A percentile compares a stretch with the other conserved stretches of the same genome.
Evolutionary conservation across 257 asterid species (phyloP).

Genomic region (Nicotiana tomentosiformis): DNA sequence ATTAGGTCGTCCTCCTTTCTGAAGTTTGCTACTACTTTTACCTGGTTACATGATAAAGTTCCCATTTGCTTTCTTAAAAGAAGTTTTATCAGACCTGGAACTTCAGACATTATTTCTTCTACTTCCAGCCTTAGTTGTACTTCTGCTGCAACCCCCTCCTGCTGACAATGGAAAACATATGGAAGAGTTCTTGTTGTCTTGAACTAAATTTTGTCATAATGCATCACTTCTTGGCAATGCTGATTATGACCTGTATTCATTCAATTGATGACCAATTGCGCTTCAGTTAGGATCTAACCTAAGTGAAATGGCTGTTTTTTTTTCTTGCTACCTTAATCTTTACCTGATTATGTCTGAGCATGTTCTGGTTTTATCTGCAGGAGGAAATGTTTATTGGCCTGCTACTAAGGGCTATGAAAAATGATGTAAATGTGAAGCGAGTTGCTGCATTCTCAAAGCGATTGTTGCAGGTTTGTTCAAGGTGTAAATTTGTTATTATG

Average conservation of each 20-base stretch:
- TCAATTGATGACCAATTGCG: not conserved
- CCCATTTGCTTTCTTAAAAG: not conserved
- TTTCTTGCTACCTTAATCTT: not conserved
- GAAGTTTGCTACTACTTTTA: not conserved
- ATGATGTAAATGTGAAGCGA: slow-evolving; percentile 76
- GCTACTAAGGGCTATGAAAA: slow-evolving; percentile 84
- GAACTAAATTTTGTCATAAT: not conserved
- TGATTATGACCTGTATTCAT: not conserved
- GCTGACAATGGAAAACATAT: not conserved
- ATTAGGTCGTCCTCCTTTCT: not conserved
- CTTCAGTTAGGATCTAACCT: not conserved
- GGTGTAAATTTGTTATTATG: not conserved
- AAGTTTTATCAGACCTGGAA: not conserved
- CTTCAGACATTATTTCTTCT: not conserved
- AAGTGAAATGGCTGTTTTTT: not conserved
- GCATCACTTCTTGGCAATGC: not conserved
- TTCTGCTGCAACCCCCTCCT: not conserved
- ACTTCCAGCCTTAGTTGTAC: not conserved
- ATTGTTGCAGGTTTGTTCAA: slow-evolving; percentile 64
- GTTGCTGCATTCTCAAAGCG: slow-evolving; percentile 94
- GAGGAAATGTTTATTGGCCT: slow-evolving; percentile 91
- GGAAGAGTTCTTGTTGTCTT: not conserved
- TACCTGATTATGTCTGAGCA: not conserved
- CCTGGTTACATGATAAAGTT: not conserved
- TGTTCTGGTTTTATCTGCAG: slow-evolving; percentile 31